Evolutionary conservation across 2,329 filamentous ascomycete genomes (phyloP), one percentile per base, ranked within the genome.

Genomic region (Colletotrichum tropicale): DNA sequence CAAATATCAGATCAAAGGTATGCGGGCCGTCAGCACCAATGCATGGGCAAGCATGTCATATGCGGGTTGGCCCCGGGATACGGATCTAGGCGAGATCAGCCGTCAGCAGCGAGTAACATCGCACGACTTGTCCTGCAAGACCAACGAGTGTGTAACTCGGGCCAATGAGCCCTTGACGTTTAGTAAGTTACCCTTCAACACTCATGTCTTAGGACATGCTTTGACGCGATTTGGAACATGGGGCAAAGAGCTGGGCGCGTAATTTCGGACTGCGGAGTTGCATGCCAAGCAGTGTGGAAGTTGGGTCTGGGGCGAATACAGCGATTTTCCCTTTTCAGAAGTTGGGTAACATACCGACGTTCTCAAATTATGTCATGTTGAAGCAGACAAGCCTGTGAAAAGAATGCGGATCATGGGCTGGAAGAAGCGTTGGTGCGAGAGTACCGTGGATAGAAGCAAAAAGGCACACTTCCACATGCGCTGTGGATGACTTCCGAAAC

Each of bases 381-480:
- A 21, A 13, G 10, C 43, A 13, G 38, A n/a, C n/a, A n/a, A n/a
- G n/a, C n/a, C n/a, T n/a, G n/a, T n/a, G n/a, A n/a, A n/a, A n/a
- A n/a, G n/a, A n/a, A n/a, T n/a, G n/a, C 9, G 18, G 34, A 36
- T 6, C 5, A 43, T n/a, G 18, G 6, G n/a, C 8, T 3, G 0
- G 0, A n/a, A n/a, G 1, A 43, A 1, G 18, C 38, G 18, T n/a
- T n/a, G 18, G 18, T 43, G 3, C 0, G 0, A 1, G 1, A 12
- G 10, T n/a, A 6, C n/a, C 18, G 0, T 48, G 18, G 0, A 48
- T 7, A 0, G 43, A 0, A 3, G 43, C n/a, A 52, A 52, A 52
- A 21, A 52, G 43, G n/a, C 3, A 58, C 6, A 4, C 10, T 10
- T 6, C 24, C 16, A 58, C 55, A 58, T 58, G 55, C 21, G 55